Percentiles rank a stretch among this genome's conserved stretches.
Evolutionary conservation across 2,329 filamentous ascomycete genomes (phyloP).

Genomic region (Trichoderma endophyticum): DNA sequence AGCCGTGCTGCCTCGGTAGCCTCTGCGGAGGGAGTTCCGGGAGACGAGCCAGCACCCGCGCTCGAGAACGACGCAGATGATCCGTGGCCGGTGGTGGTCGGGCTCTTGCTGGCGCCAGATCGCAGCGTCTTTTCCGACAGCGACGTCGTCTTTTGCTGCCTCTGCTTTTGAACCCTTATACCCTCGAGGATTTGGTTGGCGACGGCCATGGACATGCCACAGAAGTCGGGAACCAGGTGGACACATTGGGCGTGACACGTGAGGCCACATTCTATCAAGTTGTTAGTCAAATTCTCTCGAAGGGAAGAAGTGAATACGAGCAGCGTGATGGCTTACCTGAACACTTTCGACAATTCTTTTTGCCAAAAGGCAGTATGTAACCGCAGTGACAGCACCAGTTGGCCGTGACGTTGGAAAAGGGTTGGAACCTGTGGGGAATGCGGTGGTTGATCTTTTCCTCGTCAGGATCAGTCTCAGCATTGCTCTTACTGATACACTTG

Average conservation of each 20-base stretch:
- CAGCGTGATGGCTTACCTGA: conserved; percentile 56
- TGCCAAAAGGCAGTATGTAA: conserved; percentile 89
- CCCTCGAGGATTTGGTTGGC: conserved; percentile 91
- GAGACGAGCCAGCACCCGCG: conserved; percentile 1
- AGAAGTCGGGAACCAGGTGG: conserved; percentile 96
- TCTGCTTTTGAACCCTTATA: conserved; percentile 73
- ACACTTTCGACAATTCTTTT: conserved; percentile 92
- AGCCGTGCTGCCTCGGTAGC: conserved; percentile 62
- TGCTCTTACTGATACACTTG: conserved; percentile 99
- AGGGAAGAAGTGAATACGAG: neutral
- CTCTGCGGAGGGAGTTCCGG: conserved; percentile 33
- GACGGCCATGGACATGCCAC: conserved; percentile 97
- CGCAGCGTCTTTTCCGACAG: conserved; percentile 68
- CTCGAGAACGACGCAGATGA: conserved; percentile 35
- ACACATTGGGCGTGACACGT: conserved; percentile 90
- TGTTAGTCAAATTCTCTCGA: conserved; percentile 1
- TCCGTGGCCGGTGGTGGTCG: conserved; percentile 36
- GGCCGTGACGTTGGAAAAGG: conserved; percentile 95
- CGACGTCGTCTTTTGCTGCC: conserved; percentile 54
- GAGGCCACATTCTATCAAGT: conserved; percentile 73
- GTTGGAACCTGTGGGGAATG: conserved; percentile 93
- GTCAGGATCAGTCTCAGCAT: conserved; percentile 95
- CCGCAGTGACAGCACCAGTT: conserved; percentile 99
- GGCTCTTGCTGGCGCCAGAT: conserved; percentile 46
- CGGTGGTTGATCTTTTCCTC: conserved; percentile 99